A percentile compares a stretch with the other conserved stretches of the same genome.
Conservation (phyloP, 2,329 filamentous ascomycete species). For the Graphiopsis chlorocephala region DNA sequence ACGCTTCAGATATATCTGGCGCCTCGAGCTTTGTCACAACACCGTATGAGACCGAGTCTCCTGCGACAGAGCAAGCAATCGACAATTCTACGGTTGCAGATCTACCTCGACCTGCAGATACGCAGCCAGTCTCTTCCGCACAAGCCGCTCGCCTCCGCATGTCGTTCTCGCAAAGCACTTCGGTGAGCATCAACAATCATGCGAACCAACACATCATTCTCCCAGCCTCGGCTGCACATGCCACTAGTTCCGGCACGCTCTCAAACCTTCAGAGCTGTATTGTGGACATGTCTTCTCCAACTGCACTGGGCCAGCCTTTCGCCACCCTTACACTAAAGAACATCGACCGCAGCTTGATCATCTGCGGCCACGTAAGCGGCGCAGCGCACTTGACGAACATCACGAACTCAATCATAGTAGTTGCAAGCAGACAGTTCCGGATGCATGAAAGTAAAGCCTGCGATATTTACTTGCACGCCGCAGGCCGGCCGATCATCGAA, state of each 20-base stretch:
- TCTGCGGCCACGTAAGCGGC: constrained; percentile 75
- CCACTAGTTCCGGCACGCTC: constrained; percentile 70
- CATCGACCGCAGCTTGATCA: constrained; percentile 67
- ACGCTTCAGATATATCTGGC: constrained; percentile 37
- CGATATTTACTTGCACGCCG: constrained; percentile 77
- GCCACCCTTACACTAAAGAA: constrained; percentile 68
- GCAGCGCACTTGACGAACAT: constrained; percentile 80
- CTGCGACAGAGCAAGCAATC: constrained; percentile 23
- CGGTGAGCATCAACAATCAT: constrained; percentile 63
- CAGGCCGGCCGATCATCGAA: constrained; percentile 89
- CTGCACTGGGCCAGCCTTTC: constrained; percentile 60
- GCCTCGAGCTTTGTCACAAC: constrained; percentile 44
- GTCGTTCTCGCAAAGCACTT: constrained; percentile 58
- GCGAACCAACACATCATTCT: constrained; percentile 71
- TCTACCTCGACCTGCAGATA: constrained; percentile 42
- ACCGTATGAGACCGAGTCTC: constrained; percentile 26
- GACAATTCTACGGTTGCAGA: constrained; percentile 17
- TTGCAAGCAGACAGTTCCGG: constrained; percentile 80
- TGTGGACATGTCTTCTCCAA: constrained; percentile 74
- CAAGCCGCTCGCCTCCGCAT: constrained; percentile 29
- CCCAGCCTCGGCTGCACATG: constrained; percentile 66
- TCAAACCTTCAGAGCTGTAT: constrained; percentile 68
- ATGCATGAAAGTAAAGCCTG: constrained; percentile 85
- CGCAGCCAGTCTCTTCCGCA: constrained; percentile 51
- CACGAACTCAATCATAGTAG: constrained; percentile 69